Percentiles rank a stretch among this genome's conserved stretches.
These are phyloP conservation scores for Anthostomella pinea DNA, from an alignment of 2,329 filamentous ascomycete species.

Conservation along the genomic window DNA sequence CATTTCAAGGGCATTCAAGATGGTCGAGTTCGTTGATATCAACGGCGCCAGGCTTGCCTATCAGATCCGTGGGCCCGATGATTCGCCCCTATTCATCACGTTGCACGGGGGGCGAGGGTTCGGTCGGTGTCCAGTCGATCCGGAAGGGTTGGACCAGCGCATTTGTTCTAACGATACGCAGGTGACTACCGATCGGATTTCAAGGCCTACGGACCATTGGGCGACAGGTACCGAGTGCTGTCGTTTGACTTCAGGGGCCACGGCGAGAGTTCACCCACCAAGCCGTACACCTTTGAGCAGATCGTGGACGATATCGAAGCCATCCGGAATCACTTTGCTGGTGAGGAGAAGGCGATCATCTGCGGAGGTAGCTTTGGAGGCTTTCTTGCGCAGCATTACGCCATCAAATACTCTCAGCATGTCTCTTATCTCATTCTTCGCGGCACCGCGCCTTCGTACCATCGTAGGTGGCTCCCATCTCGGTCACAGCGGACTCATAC, in stretches of 20 bases:
- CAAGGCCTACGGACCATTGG: conserved; percentile 29
- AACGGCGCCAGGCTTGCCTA: conserved; percentile 36
- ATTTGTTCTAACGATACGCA: conserved; percentile 8
- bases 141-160: background rate
- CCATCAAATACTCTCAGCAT: conserved; percentile 33
- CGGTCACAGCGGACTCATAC: too few relatives aligned
- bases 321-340: conserved; percentile 30
- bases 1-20: background rate
- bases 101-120: conserved; percentile 37
- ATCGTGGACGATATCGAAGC: conserved; percentile 37
- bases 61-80: conserved; percentile 26
- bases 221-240: conserved; percentile 29
- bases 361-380: conserved; percentile 40
- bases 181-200: conserved; percentile 35
- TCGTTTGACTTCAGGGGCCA: conserved; percentile 38
- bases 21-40: conserved; percentile 28
- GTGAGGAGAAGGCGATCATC: conserved; percentile 28
- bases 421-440: conserved; percentile 35
- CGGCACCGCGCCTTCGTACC: conserved; percentile 36
- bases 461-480: conserved; percentile 27
- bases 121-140: conserved; percentile 19
- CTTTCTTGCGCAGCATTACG: conserved; percentile 38
- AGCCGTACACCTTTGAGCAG: conserved; percentile 36
- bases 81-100: conserved; percentile 35
- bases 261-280: conserved; percentile 33